Evolutionary conservation across 1,139 yeast species (phyloP).

Genomic region (Pichia sp.): DNA sequence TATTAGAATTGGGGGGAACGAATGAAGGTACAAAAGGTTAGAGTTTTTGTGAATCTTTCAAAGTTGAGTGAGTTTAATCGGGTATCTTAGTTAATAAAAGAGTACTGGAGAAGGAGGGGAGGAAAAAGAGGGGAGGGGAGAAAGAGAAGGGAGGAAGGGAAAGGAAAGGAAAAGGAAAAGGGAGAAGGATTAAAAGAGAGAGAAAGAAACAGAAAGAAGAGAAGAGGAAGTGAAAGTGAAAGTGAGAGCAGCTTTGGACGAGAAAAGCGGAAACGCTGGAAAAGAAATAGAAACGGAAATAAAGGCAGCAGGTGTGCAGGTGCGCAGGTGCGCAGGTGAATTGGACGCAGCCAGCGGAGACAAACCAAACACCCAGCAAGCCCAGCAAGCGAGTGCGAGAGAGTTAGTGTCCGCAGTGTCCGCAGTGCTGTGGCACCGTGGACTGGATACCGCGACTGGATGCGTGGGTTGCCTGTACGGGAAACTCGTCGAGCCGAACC

Average conservation of each 20-base stretch:
- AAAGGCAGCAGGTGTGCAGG: too few species aligned
- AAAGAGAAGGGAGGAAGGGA: not conserved
- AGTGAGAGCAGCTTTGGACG: not conserved
- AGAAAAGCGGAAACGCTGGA: not conserved
- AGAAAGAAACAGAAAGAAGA: not conserved
- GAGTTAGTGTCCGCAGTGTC: too few species aligned
- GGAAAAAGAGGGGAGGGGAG: not conserved
- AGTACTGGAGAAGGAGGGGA: constrained; percentile 9
- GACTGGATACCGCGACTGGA: too few species aligned
- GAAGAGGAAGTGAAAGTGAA: not conserved
- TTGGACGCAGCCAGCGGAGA: too few species aligned
- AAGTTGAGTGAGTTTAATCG: constrained; percentile 3
- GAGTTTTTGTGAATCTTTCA: too few species aligned
- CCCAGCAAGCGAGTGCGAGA: not conserved
- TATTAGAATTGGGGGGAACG: not conserved
- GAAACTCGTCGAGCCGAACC: too few species aligned
- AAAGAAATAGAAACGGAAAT: not conserved
- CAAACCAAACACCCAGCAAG: too few species aligned
- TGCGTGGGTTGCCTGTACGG: too few species aligned
- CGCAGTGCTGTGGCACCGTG: too few species aligned
- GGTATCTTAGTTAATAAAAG: constrained; percentile 15
- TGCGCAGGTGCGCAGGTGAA: too few species aligned
- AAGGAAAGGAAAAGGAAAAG: constrained; percentile 2
- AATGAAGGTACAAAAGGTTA: too few species aligned
- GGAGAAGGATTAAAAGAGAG: not conserved